Evolutionary conservation across 495 filamentous ascomycete species (phyloP), one percentile per base, ranked within the genome.

Genomic region (Copromyces sp.): DNA sequence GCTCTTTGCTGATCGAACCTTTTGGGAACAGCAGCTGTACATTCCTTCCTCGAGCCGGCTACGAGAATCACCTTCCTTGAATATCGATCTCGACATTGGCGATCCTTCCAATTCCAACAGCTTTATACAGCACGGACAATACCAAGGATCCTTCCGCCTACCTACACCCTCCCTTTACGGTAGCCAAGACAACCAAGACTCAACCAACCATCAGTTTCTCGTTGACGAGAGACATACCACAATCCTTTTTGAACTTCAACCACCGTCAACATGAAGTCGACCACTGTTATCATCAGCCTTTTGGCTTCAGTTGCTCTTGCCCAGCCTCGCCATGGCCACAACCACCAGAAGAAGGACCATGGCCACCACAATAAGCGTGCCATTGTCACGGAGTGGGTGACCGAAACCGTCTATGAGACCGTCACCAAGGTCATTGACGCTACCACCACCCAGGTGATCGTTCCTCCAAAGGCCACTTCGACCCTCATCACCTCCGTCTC

Each of bases 331-430:
- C 84, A 85, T 72, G 74, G 77, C 38, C 81, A 82, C 69, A 74
- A 80, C 70, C 80, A 78, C 53, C 81, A 77, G 72, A 70, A 73
- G 61, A 74, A 71, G 47, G 76, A 79, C 40, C 77, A 76, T 17
- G 78, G 74, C 68, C 41, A 69, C 37, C 74, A 84, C 70, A 74
- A 81, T 41, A 83, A 85, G 75, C 82, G 82, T 38, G 81, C 78
- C 9, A 74, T 85, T 47, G 81, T 85, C 70, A 87, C 84, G 11
- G 78, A 83, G 35, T 86, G 82, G 75, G 82, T 85, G 68, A 84
- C 78, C 68, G 84, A 85, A 71, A 85, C 81, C 24, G 82, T 86
- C 69, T 81, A 77, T 75, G 78, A 86, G 76, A 79, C 82, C n/a
- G 81, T 84, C n/a, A 86, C 84, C 42, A 79, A 82, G 74, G 41